Evolutionary conservation across 306 rosid species (phyloP).

Genomic region (Rosa multiflora): DNA sequence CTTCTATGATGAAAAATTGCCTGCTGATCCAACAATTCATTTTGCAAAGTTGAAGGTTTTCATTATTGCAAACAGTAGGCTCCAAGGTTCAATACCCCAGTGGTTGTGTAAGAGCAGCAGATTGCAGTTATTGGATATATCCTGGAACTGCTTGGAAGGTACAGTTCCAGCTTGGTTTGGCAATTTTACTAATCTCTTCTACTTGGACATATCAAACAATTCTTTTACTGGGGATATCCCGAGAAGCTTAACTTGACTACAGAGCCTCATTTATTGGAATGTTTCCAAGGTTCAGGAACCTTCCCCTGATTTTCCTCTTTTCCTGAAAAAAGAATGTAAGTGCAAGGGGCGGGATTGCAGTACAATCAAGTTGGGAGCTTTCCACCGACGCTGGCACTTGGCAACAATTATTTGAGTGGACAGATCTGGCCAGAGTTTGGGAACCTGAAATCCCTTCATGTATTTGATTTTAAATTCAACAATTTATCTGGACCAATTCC

Average conservation of each 20-base stretch:
- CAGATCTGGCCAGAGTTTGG: slow-evolving; percentile 33
- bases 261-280: background rate
- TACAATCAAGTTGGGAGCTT: slow-evolving; percentile 23
- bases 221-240: slow-evolving; percentile 39
- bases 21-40: slow-evolving; percentile 10
- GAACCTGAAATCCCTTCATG: slow-evolving; percentile 28
- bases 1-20: slow-evolving; percentile 43
- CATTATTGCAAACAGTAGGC: slow-evolving; percentile 28
- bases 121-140: slow-evolving; percentile 43
- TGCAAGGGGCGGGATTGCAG: slow-evolving; percentile 6
- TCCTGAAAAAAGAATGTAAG: background rate
- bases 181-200: slow-evolving; percentile 16
- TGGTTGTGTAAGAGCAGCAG: slow-evolving; percentile 40
- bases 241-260: slow-evolving; percentile 8
- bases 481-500: slow-evolving; percentile 30
- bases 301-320: slow-evolving; percentile 4
- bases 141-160: slow-evolving; percentile 44
- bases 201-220: slow-evolving; percentile 41
- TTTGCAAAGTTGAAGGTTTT: slow-evolving; percentile 35
- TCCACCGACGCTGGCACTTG: slow-evolving; percentile 20
- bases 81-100: slow-evolving; percentile 44
- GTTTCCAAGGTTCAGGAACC: background rate
- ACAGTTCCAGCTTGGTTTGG: slow-evolving; percentile 43
- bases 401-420: slow-evolving; percentile 20
- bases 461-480: slow-evolving; percentile 18